Evolutionary conservation across 257 asterid genomes (phyloP), one percentile per base, ranked within the genome.

Genomic region (Vinca minor): DNA sequence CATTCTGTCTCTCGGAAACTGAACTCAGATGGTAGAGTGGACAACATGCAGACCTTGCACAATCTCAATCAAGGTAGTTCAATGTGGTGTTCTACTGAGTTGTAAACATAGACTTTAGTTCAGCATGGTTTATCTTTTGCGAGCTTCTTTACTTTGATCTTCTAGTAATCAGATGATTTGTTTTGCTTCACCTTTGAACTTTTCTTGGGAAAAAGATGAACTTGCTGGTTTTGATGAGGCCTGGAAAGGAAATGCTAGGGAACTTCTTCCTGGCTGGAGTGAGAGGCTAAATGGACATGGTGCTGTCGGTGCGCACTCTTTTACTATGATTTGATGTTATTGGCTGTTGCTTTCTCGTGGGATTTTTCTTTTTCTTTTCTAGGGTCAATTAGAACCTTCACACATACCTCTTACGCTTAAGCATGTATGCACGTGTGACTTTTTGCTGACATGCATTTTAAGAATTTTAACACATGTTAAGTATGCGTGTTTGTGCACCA

Each of bases 11-110:
- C 80, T 32, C 81, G 98, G 76, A 88, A 93, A 59, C 76, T 89
- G 80, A 81, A 78, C 47, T 75, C 98, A 32, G 94, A 87, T 76
- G 97, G 98, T 48, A 83, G 83, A 55, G 97, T 93, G 62, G 93
- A 85, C 46, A 81, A 86, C 11, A 81, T 77, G 86, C 98, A 93
- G 75, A 79, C 87, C 35, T 73, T 93, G 74, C 97, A 89, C 81
- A 93, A 93, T 70, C 80, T 93, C 48, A 71, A 93, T 45, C 84
- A 89, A 84, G 91, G 98, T 89, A 77, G 25, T 21, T 54, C 5
- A 32, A 14, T 23, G 4, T 8, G 4, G 4, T 39, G 14, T 26
- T 18, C 38, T 65, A 36, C 17, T 39, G 10, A 6, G 29, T 47
- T 56, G 17, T 34, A 46, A 14, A 49, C 39, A 12, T 34, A 26